Base-by-base conservation (phyloP, 2,329 filamentous ascomycete genomes). In the Hypoxylon sp. region DNA sequence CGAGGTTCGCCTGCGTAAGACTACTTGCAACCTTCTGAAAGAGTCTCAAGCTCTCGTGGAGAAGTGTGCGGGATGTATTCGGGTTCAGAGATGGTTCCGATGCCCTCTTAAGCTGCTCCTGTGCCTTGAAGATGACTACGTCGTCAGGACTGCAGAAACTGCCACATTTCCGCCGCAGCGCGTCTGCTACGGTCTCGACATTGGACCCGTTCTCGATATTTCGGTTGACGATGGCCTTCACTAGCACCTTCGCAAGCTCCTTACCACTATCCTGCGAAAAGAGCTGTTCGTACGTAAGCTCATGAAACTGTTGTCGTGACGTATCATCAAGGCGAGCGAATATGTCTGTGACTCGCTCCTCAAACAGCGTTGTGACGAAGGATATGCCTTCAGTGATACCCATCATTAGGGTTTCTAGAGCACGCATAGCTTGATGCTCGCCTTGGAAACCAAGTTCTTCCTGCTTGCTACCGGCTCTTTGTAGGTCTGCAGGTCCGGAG, bases 81-180 rank as follows among this genome's bases (percentile, higher is more conserved):
- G 89, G 89, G 75, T 94, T 93, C 3, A 86, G 83, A 9, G 90
- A 89, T 51, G 92, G 89, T 78, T 98, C 94, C 1, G 90, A 90
- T 0, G 95, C 95, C 72, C 93, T 89, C 83, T 97, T 97, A 58
- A 98, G 83, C 75, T 95, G 92, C 79, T 99, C 96, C 78, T 98
- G 95, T 0, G 96, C 96, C 80, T 97, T 98, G 89, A 99, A 99
- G 73, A 98, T 95, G 70, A 98, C 90, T 1, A 98, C 96, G 81
- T 99, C 96, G 71, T 99, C 95, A 0, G 95, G 90, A 75, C 94
- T 98, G 79, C 96, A 99, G 86, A 99, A 99, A 80, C 92, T 98
- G 68, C 96, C 97, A 74, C 96, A 99, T 74, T 94, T 89, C 73
- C 96, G 87, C 50, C 96, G 89, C 53, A 99, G 83, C n/a, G 94